Base-by-base conservation (phyloP, 768 basidiomycete genomes). In the Aureoboletus auriporus region DNA sequence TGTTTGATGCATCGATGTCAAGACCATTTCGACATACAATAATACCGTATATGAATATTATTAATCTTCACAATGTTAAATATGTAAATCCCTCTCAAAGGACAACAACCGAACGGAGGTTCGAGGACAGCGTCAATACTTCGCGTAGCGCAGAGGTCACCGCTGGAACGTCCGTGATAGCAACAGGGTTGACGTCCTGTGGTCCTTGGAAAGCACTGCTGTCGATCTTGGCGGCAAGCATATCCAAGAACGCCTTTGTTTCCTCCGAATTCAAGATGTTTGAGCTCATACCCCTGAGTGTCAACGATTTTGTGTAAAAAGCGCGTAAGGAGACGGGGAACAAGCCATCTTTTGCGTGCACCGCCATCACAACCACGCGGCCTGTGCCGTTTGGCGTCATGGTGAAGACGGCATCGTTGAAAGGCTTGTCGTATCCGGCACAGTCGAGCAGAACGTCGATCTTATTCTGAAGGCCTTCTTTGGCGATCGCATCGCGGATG, bases 321-420 rank as follows among this genome's bases (percentile, higher is more conserved):
- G 63, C 52, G 10, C 67, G 67, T 55, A 70, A n/a, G 36, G 65
- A 39, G 40, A 68, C 38, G 0, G 61, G 57, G 43, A 68, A 68
- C 44, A 63, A 8, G 26, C 63, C 63, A 10, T 68, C 67, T 20
- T 63, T 59, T 9, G 69, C 53, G 29, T 68, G 67, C 1, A 60
- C 67, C 12, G 67, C 69, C 67, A 68, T 68, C 7, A 67, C 63
- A 33, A 68, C 61, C 6, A 60, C 69, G 8, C 68, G 65, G 0
- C 69, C 68, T 6, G 67, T 54, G 8, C 65, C 65, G 2, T 56
- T 37, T 0, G 65, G 65, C 2, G 53, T 68, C 67, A 68, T 70
- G 4, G 61, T 69, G 28, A 50, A 51, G 42, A 68, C 36, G 5
- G 67, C 69, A 6, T 70, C 67, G 33, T 70, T 69, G 46, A 68